Percentiles rank a stretch among this genome's conserved stretches.
Conservation (phyloP, 1,139 yeast genomes). For the Yamadazyma sp. region DNA sequence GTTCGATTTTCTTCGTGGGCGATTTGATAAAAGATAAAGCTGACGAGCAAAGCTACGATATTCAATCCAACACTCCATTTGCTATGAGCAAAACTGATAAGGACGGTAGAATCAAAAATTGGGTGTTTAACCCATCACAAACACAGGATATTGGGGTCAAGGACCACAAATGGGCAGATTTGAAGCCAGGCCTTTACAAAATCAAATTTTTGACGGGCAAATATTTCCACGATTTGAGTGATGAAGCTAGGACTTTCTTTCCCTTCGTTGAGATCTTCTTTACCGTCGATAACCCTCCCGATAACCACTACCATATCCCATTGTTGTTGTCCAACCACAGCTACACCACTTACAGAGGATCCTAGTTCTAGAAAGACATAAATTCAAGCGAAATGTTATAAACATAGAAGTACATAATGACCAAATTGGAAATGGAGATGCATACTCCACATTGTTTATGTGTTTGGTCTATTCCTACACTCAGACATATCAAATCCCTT, state of each 20-base stretch:
- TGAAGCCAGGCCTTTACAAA: slow-evolving; percentile 65
- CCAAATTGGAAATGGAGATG: too few relatives aligned
- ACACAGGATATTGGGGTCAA: slow-evolving; percentile 28
- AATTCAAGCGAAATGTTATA: too few relatives aligned
- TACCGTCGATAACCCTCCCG: slow-evolving; percentile 63
- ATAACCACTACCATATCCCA: slow-evolving; percentile 84
- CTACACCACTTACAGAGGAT: slow-evolving; percentile 87
- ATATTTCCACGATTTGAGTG: slow-evolving; percentile 48
- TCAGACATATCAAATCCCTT: too few relatives aligned
- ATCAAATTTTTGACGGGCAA: slow-evolving; percentile 73
- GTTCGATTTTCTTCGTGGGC: slow-evolving; percentile 50
- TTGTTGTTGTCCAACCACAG: slow-evolving; percentile 78
- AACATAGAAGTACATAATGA: too few relatives aligned
- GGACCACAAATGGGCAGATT: slow-evolving; percentile 35
- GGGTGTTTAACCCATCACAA: slow-evolving; percentile 54
- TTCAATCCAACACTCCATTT: slow-evolving; percentile 37
- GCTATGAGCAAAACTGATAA: slow-evolving; percentile 67
- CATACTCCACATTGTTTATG: too few relatives aligned
- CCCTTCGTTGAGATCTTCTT: slow-evolving; percentile 82
- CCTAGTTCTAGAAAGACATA: slow-evolving; percentile 39
- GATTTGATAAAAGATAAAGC: slow-evolving; percentile 25
- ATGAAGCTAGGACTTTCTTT: slow-evolving; percentile 56
- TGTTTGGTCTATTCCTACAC: too few relatives aligned
- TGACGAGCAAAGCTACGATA: slow-evolving; percentile 28
- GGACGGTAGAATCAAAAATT: slow-evolving; percentile 75